Evolutionary conservation across 1,139 yeast genomes (phyloP), one percentile per base, ranked within the genome.

Genomic region (Oligophagozyma castellii): DNA sequence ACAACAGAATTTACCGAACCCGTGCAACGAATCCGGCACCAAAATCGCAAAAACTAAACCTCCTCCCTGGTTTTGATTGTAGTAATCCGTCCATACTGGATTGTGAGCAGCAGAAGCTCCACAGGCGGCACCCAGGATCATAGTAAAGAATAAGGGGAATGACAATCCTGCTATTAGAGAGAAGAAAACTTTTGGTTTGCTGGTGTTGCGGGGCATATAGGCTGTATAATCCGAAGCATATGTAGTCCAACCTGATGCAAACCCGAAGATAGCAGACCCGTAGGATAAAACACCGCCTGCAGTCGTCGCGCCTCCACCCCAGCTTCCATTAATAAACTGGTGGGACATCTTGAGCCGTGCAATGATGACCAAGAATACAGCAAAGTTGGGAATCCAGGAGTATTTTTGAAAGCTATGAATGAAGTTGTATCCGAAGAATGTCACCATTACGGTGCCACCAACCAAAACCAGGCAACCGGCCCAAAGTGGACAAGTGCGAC

Each of bases 231-330:
- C 95, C 26, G 93, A 71, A 27, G 94, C 92, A 48, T 77, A 81
- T 14, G 94, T 76, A 34, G 93, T 72, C 95, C 95, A 84, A 38
- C 95, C 95, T 35, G 94, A 72, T 29, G 94, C 93, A 48, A 78
- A 84, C 38, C 95, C 95, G 46, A 67, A 84, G 39, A 80, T 57
- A 29, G 93, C 61, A 51, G 83, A 75, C 51, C 95, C 95, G 45
- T 78, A 81, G 21, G 89, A 73, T 33, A 84, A 63, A 20, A 81
- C 86, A 45, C 58, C 50, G 40, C 84, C 95, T 26, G 92, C 93
- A 29, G 73, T 66, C 24, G 67, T 63, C 16, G 51, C 40, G 38
- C 83, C 83, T 26, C 47, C 37, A 12, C 36, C 29, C 46, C 53
- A 46, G 14, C 41, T 38, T 36, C 62, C 67, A 27, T 46, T 43